Conservation (phyloP, 1,139 yeast species). For the Saccharomyces pastorianus region DNA sequence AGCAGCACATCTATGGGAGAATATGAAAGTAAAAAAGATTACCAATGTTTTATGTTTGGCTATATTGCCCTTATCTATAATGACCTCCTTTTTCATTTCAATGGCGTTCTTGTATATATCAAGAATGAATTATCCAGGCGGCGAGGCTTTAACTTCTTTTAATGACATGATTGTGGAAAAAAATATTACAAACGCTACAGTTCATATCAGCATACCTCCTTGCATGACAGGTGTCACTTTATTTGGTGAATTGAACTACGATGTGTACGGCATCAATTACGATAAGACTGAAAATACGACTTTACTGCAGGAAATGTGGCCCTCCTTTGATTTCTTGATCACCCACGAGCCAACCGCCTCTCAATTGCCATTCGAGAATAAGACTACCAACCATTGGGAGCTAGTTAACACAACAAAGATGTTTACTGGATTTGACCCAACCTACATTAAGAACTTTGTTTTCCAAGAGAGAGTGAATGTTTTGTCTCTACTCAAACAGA, state of each 20-base stretch:
- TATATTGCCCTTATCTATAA: slow-evolving; percentile 24
- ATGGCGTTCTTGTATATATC: slow-evolving; percentile 53
- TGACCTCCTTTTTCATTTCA: slow-evolving; percentile 39
- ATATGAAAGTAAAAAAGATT: slow-evolving; percentile 29
- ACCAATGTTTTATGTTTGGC: slow-evolving; percentile 33
- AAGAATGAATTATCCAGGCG: slow-evolving; percentile 83
- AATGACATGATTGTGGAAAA: slow-evolving; percentile 38
- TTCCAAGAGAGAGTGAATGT: slow-evolving; percentile 14
- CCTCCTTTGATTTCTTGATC: slow-evolving; percentile 51
- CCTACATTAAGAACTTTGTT: slow-evolving; percentile 13
- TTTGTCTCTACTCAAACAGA: slow-evolving; percentile 11
- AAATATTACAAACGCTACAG: slow-evolving; percentile 29
- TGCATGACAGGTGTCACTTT: slow-evolving; percentile 84
- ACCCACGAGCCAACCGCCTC: slow-evolving; percentile 36
- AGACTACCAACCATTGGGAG: slow-evolving; percentile 35
- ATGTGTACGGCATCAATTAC: slow-evolving; percentile 40
- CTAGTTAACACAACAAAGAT: slow-evolving; percentile 33
- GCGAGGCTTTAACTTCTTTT: slow-evolving; percentile 53
- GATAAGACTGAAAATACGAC: slow-evolving; percentile 62
- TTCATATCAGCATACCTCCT: slow-evolving; percentile 72
- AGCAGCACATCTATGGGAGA: slow-evolving; percentile 39
- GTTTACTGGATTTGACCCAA: slow-evolving; percentile 33
- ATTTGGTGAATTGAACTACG: slow-evolving; percentile 48
- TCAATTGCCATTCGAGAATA: slow-evolving; percentile 15
- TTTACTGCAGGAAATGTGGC: slow-evolving; percentile 41